Base-by-base conservation (phyloP, 2,329 filamentous ascomycete genomes). In the Chrysoporthe cubensis region DNA sequence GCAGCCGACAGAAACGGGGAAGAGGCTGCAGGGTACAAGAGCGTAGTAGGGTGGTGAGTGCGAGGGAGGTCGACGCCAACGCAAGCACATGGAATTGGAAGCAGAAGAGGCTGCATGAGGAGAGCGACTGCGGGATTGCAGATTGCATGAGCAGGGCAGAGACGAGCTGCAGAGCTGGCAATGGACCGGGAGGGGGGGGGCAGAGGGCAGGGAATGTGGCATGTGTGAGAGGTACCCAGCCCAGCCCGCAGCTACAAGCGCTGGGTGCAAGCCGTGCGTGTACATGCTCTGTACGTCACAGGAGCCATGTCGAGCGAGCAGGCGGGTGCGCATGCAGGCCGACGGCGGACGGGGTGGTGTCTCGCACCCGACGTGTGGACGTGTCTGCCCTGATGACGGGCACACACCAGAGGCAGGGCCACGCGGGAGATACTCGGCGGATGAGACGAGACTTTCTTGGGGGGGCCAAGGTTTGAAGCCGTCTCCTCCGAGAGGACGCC, bases 61-160 rank as follows among this genome's bases (percentile, higher is more conserved):
- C 52, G 62, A 58, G 52, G 42, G 54, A 42, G 40, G 46, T 46
- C 34, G 8, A 58, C 62, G 40, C 40, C 62, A 37, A 37, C 62
- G 43, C 54, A 58, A 57, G 48, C 50, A 44, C 21, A 34, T 34
- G 62, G 37, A 64, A 34, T 13, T 57, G 50, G 50, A 44, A 42
- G 16, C 44, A 21, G 52, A 34, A 64, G 50, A 44, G 62, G 62
- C 48, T 64, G 62, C 62, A 64, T 44, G 48, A 26, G 3, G 32
- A 54, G 61, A 43, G 48, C 34, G 40, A 7, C 37, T 56, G 48
- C 37, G 50, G 62, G 54, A 44, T 18, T 44, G 42, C 52, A 50
- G 63, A 32, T 42, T 46, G 62, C 62, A 64, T 54, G 62, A 37
- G 43, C 62, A 58, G 62, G 62, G 52, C 52, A 64, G n/a, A 64